Conservation (phyloP, 129 eudicot species). For the Pseudognaphalium luteoalbum region DNA sequence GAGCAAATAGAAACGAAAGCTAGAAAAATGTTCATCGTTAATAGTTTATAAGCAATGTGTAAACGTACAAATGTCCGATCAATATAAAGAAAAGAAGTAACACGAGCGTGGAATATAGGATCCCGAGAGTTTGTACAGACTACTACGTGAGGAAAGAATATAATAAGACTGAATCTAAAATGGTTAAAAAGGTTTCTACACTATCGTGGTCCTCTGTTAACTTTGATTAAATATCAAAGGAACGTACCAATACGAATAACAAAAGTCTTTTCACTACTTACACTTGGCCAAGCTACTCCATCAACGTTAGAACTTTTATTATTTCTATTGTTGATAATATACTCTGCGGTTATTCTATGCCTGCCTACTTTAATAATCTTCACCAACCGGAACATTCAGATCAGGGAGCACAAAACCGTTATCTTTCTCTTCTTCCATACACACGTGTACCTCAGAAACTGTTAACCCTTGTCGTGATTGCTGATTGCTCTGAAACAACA, state of each 20-base stretch:
- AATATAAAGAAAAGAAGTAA: neutral
- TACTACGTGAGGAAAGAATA: conserved; percentile 22
- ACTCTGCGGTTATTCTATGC: conserved; percentile 37
- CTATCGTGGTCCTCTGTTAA: conserved; percentile 21
- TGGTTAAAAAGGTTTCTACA: conserved; percentile 29
- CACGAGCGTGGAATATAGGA: neutral
- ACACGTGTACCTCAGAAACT: neutral
- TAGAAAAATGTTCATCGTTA: neutral
- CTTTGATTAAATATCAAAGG: conserved; percentile 16
- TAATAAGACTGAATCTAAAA: conserved; percentile 29
- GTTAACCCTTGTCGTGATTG: conserved; percentile 4
- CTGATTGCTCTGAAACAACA: conserved; percentile 15
- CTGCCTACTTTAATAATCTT: conserved; percentile 32
- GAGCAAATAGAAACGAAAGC: neutral
- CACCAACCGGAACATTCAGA: conserved; percentile 36
- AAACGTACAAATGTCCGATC: neutral
- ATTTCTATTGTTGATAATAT: conserved; percentile 38
- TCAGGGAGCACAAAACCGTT: conserved; percentile 34
- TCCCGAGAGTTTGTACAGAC: neutral
- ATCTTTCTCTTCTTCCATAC: conserved; percentile 12
- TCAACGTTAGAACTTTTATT: conserved; percentile 44
- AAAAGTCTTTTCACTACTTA: conserved; percentile 32
- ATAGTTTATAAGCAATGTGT: neutral
- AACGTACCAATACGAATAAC: conserved; percentile 4
- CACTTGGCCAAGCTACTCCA: conserved; percentile 25